phyloP scores from a whole-genome alignment of 2,329 filamentous ascomycete genomes.

The Phialophora expanda region DNA sequence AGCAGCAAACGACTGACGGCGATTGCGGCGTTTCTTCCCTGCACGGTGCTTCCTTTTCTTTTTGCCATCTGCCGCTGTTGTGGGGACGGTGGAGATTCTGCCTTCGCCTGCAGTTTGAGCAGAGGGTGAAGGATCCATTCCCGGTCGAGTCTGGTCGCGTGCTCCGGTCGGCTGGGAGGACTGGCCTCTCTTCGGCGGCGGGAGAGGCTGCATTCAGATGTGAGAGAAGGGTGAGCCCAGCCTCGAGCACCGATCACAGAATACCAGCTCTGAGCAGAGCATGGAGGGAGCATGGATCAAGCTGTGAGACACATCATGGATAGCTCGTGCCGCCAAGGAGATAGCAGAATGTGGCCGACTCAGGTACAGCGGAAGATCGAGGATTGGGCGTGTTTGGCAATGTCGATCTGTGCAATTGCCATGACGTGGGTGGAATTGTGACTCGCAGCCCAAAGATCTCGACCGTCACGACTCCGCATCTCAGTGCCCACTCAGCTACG shows the following conservation, averaged over 20 bases:
- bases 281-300: background rate
- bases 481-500: background rate
- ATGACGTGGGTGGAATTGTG: constrained; percentile 16
- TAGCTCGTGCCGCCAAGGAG: background rate
- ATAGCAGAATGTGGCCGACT: background rate
- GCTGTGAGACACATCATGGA: background rate
- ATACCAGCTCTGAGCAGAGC: background rate
- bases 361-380: background rate
- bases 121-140: constrained; percentile 18
- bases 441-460: background rate
- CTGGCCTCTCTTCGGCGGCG: constrained; percentile 32
- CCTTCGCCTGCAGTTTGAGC: constrained; percentile 5
- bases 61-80: constrained; percentile 29
- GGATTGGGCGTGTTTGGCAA: background rate
- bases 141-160: constrained; percentile 26
- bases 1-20: constrained; percentile 80
- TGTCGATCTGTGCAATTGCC: constrained; percentile 1
- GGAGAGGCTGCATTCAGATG: constrained; percentile 38
- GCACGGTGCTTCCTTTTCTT: constrained; percentile 77
- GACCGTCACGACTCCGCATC: background rate
- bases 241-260: background rate
- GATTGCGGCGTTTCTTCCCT: constrained; percentile 75
- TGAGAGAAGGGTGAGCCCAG: background rate
- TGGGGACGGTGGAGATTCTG: constrained; percentile 11
- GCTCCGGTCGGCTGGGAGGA: constrained; percentile 20